Evolutionary conservation across 441 rosid genomes (phyloP).

Genomic region (Biscutella laevigata): DNA sequence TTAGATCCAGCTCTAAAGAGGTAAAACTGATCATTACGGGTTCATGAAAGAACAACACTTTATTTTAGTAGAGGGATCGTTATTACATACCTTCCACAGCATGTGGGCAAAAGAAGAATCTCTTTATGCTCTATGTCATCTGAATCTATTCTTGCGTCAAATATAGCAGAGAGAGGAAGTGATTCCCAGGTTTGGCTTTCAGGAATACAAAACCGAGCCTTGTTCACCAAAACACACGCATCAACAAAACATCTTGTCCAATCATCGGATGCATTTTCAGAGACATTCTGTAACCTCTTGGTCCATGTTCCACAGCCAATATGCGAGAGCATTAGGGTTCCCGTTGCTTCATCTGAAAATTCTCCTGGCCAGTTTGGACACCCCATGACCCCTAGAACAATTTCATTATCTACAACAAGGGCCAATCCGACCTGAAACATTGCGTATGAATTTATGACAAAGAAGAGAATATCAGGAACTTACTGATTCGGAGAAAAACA

Average conservation of each 20-base stretch:
- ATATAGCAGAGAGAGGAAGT: slow-evolving; percentile 50
- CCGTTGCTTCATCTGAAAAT: slow-evolving; percentile 19
- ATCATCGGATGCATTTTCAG: slow-evolving; percentile 29
- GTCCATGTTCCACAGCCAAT: slow-evolving; percentile 80
- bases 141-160: slow-evolving; percentile 34
- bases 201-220: slow-evolving; percentile 67
- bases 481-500: neutral
- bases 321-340: slow-evolving; percentile 64
- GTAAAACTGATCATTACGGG: neutral
- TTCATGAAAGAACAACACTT: neutral
- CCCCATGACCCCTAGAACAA: slow-evolving; percentile 74
- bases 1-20: neutral
- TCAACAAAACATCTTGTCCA: slow-evolving; percentile 80
- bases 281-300: slow-evolving; percentile 29
- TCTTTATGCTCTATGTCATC: slow-evolving; percentile 36
- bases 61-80: neutral
- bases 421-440: slow-evolving; percentile 74
- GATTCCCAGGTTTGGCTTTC: slow-evolving; percentile 80
- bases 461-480: slow-evolving; percentile 12
- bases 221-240: slow-evolving; percentile 30
- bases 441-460: slow-evolving; percentile 15
- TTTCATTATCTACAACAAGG: slow-evolving; percentile 72
- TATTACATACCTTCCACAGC: slow-evolving; percentile 63
- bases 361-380: slow-evolving; percentile 73
- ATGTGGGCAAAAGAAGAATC: slow-evolving; percentile 47